Conservation (phyloP, 1,139 yeast genomes). For the Nakaseomyces bracarensis region DNA sequence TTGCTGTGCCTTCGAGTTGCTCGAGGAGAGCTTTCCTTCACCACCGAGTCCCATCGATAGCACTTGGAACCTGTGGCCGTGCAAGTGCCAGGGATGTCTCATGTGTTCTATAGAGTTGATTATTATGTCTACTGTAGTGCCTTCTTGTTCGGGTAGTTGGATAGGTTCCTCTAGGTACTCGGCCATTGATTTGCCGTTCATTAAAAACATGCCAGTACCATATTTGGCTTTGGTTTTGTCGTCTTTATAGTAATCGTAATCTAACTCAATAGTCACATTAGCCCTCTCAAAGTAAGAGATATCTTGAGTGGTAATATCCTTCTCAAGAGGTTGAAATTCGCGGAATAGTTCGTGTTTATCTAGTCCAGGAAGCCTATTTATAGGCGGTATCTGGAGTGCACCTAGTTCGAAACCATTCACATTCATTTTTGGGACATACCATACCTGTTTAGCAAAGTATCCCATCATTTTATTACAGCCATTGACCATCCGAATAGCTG, state of each 20-base stretch:
- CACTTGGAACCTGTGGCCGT: constrained; percentile 78
- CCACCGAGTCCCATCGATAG: constrained; percentile 46
- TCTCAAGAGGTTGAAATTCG: constrained; percentile 15
- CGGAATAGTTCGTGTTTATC: constrained; percentile 18
- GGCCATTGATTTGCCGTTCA: constrained; percentile 20
- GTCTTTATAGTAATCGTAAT: constrained; percentile 18
- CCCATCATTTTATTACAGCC: constrained; percentile 32
- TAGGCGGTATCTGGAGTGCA: constrained; percentile 4
- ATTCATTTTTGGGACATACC: constrained; percentile 12
- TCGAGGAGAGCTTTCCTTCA: constrained; percentile 36
- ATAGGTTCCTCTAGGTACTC: constrained; percentile 29
- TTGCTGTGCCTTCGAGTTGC: constrained; percentile 25
- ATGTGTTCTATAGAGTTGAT: constrained; percentile 74
- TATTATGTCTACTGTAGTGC: constrained; percentile 58
- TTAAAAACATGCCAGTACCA: constrained; percentile 22
- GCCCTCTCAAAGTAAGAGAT: constrained; percentile 8
- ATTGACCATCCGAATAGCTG: constrained; percentile 19
- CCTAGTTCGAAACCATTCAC: not conserved
- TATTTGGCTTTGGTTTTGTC: constrained; percentile 10
- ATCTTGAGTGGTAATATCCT: not conserved
- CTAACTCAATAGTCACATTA: constrained; percentile 13
- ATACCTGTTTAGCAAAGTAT: constrained; percentile 20
- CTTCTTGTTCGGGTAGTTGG: constrained; percentile 36
- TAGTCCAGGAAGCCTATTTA: constrained; percentile 20
- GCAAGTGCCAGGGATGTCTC: constrained; percentile 88